These are phyloP conservation scores for Anthracocystis setariae DNA, from an alignment of 1,284 basidiomycete genomes.

Conservation along the genomic window DNA sequence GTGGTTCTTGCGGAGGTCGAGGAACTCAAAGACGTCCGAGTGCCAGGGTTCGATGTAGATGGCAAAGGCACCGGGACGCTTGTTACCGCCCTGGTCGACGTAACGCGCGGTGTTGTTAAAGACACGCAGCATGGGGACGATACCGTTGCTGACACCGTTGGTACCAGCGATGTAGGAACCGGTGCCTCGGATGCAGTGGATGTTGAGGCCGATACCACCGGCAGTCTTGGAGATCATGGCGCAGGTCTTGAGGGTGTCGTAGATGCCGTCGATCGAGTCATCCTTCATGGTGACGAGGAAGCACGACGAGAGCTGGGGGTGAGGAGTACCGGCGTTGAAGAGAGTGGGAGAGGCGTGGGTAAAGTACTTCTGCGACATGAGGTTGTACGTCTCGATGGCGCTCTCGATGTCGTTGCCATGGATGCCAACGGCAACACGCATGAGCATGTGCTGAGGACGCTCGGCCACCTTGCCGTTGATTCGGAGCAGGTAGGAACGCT, in stretches of 20 bases:
- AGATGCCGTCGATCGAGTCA: slow-evolving; percentile 98
- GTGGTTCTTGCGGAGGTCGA: slow-evolving; percentile 98
- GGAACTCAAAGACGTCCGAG: slow-evolving; percentile 95
- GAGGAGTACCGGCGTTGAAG: slow-evolving; percentile 97
- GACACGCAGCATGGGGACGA: slow-evolving; percentile 98
- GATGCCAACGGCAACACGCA: slow-evolving; percentile 98
- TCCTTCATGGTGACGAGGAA: slow-evolving; percentile 99
- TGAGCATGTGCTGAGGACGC: slow-evolving; percentile 98
- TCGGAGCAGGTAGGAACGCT: slow-evolving; percentile 94
- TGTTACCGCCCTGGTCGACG: slow-evolving; percentile 99
- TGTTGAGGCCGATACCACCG: slow-evolving; percentile 94
- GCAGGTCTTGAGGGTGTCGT: slow-evolving; percentile 97
- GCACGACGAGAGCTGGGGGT: slow-evolving; percentile 94
- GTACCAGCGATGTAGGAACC: slow-evolving; percentile 89
- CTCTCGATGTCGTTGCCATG: slow-evolving; percentile 90
- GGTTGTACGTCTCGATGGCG: slow-evolving; percentile 81
- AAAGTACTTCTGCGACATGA: slow-evolving; percentile 89
- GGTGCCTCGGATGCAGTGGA: slow-evolving; percentile 96
- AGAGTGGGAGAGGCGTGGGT: slow-evolving; percentile 98
- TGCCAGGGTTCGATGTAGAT: slow-evolving; percentile 99
- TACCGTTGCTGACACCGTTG: slow-evolving; percentile 98
- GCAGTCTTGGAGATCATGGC: slow-evolving; percentile 99
- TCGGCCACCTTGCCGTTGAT: slow-evolving; percentile 95
- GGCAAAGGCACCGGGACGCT: slow-evolving; percentile 97
- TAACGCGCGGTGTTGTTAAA: slow-evolving; percentile 99